These are phyloP conservation scores for Flaveria linearis DNA, from an alignment of 129 eudicot species.

Conservation along the genomic window DNA sequence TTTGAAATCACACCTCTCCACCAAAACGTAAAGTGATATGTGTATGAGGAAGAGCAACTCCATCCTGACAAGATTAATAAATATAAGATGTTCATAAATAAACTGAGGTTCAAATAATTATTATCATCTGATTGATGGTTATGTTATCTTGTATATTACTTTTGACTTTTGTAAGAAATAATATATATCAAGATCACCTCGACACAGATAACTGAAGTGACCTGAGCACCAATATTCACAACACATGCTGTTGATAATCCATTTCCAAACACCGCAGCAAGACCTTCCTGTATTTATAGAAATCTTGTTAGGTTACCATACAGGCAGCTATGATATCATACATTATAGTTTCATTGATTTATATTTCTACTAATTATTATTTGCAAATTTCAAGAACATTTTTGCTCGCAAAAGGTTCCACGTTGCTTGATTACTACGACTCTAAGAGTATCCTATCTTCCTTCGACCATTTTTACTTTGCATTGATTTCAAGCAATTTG, in stretches of 20 bases:
- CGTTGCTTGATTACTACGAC: background rate
- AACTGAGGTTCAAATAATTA: constrained; percentile 16
- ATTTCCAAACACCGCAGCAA: constrained; percentile 96
- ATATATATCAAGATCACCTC: constrained; percentile 53
- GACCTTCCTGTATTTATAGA: constrained; percentile 71
- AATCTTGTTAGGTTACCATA: background rate
- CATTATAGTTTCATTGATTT: background rate
- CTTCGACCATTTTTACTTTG: background rate
- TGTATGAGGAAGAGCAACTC: constrained; percentile 85
- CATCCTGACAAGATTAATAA: constrained; percentile 61
- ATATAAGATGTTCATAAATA: background rate
- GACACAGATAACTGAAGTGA: constrained; percentile 78
- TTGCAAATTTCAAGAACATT: background rate
- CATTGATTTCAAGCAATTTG: background rate
- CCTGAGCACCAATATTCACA: constrained; percentile 91
- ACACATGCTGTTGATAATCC: constrained; percentile 95
- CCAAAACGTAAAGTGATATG: constrained; percentile 76
- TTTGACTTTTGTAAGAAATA: constrained; percentile 6
- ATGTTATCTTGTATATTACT: background rate
- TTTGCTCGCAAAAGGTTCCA: background rate
- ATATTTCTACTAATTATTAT: background rate
- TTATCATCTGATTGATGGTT: background rate
- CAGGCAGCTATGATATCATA: background rate
- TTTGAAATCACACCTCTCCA: constrained; percentile 73
- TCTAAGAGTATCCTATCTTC: background rate